Percentiles rank a stretch among this genome's conserved stretches.
Conservation (phyloP, 257 asterid genomes). For the Nicotiana obtusifolia region DNA sequence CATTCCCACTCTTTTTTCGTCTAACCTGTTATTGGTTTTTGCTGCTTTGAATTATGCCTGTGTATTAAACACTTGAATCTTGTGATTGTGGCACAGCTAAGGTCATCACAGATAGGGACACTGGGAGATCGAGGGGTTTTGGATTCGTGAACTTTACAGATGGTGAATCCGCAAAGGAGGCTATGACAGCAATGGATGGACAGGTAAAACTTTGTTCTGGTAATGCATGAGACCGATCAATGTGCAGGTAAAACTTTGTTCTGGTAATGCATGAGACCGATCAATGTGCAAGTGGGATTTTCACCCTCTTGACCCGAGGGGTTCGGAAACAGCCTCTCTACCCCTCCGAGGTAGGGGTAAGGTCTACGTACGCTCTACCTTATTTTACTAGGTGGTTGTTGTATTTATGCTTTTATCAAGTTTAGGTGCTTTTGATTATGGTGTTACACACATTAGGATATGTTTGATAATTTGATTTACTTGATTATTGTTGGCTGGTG, state of each 20-base stretch:
- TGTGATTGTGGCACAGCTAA: constrained; percentile 37
- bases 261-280: not conserved
- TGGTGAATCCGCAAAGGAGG: constrained; percentile 54
- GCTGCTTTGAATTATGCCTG: not conserved
- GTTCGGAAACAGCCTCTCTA: too few relatives aligned
- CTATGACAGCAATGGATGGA: constrained; percentile 80
- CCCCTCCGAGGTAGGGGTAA: too few relatives aligned
- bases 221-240: not conserved
- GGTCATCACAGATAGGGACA: constrained; percentile 68
- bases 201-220: constrained; percentile 34
- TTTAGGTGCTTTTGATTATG: not conserved
- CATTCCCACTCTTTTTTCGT: not conserved
- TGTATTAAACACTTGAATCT: not conserved
- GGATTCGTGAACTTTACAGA: constrained; percentile 62
- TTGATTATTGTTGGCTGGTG: not conserved
- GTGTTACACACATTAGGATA: not conserved
- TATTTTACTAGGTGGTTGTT: too few relatives aligned
- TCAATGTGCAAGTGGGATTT: not conserved
- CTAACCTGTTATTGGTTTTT: not conserved
- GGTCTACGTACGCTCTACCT: too few relatives aligned
- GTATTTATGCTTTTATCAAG: too few relatives aligned
- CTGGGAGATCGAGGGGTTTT: constrained; percentile 75
- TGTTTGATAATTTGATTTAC: not conserved
- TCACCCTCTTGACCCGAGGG: too few relatives aligned
- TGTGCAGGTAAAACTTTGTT: not conserved